These are phyloP conservation scores for Gentiana straminea DNA, from an alignment of 257 asterid genomes.

Conservation along the genomic window DNA sequence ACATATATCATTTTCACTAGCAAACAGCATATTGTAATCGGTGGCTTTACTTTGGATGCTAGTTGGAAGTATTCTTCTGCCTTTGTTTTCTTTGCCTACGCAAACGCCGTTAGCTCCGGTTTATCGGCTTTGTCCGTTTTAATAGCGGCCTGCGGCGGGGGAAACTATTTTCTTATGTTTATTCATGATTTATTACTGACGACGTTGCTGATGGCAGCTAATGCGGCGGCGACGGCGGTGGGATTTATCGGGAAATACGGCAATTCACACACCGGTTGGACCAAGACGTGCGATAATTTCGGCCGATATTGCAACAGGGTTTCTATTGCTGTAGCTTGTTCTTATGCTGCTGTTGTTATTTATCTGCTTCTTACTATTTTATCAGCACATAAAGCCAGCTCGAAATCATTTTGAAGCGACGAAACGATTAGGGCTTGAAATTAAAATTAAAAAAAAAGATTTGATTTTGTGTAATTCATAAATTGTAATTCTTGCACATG, in stretches of 20 bases:
- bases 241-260: slow-evolving; percentile 58
- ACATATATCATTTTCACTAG: slow-evolving; percentile 37
- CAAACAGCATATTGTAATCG: slow-evolving; percentile 32
- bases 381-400: slow-evolving; percentile 30
- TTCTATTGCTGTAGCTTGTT: slow-evolving; percentile 14
- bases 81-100: slow-evolving; percentile 40
- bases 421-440: no score
- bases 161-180: slow-evolving; percentile 37
- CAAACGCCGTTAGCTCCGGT: slow-evolving; percentile 38
- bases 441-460: no score
- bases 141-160: slow-evolving; percentile 13
- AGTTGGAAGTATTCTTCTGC: slow-evolving; percentile 51
- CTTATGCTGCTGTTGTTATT: slow-evolving; percentile 16
- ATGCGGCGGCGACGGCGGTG: slow-evolving; percentile 44
- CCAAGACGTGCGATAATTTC: slow-evolving; percentile 35
- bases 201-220: slow-evolving; percentile 28
- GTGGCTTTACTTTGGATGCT: slow-evolving; percentile 35
- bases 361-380: slow-evolving; percentile 30
- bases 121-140: slow-evolving; percentile 28
- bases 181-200: slow-evolving; percentile 64
- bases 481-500: no score
- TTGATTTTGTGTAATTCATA: no score
- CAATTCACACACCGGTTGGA: slow-evolving; percentile 46
- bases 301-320: slow-evolving; percentile 29
- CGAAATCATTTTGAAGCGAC: no score